Base-by-base conservation (phyloP, 441 rosid genomes). In the Adansonia rubrostipa region DNA sequence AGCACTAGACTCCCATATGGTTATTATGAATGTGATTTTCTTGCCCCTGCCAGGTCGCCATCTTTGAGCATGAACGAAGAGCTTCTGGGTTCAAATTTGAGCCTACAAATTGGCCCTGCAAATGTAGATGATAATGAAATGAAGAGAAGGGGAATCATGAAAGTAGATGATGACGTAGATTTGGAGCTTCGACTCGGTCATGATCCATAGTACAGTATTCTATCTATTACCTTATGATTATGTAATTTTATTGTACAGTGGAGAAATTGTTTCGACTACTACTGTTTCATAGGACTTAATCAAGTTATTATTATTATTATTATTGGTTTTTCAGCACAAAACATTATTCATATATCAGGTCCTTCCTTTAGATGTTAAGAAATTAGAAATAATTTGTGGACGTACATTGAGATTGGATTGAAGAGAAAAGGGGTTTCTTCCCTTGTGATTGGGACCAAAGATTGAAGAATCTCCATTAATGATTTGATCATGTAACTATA, bases 161-260 rank as follows among this genome's bases (percentile, higher is more conserved):
- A 81, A 57, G 90, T 82, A 48, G 94, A 86, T 73, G 94, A 86
- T 73, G 95, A 91, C 75, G 13, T 90, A 17, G 93, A 92, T 81
- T 87, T 92, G 89, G 97, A 94, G 90, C 97, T 94, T 84, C 89
- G 97, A 82, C 95, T 92, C 74, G 88, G 97, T 71, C 90, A 85
- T 71, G 83, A 67, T 57, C 66, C 74, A n/a, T 75, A 40, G 57
- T 48, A 71, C 64, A 20, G 64, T 11, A 13, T 4, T 62, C 42
- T 24, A 61, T 61, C n/a, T 0, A 10, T 9, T 22, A 28, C 74
- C 24, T 14, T 47, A 22, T 69, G 22, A 15, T 50, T 70, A 70
- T 7, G 24, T 48, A 71, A 53, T 53, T 54, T n/a, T 33, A 11
- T 17, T 71, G 63, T 71, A 53, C 28, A 71, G 62, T 71, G 75